Conservation (phyloP, 164 flowering plant species). For the Vitis amurensis region DNA sequence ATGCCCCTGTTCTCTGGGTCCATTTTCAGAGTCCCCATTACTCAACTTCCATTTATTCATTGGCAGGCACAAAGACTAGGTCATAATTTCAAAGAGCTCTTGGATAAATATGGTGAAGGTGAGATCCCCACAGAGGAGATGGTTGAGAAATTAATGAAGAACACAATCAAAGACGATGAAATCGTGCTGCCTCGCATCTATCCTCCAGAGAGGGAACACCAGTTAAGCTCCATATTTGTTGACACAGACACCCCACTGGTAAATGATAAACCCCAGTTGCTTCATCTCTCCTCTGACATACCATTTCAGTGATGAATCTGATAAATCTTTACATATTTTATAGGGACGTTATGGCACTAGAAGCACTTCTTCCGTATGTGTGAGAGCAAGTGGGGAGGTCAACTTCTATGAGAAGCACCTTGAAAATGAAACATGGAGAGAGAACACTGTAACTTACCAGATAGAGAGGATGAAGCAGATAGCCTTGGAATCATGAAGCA, state of each 20-base stretch:
- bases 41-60: neutral
- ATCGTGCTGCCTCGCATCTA: constrained; percentile 35
- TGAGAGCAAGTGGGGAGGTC: constrained; percentile 34
- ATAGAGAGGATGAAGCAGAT: constrained; percentile 17
- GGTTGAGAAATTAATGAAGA: constrained; percentile 45
- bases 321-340: neutral
- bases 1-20: neutral
- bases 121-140: constrained; percentile 39
- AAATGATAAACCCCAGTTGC: neutral
- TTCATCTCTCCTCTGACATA: neutral
- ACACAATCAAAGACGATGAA: constrained; percentile 43
- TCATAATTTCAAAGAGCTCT: constrained; percentile 33
- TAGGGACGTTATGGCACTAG: constrained; percentile 73
- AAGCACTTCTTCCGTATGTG: constrained; percentile 46
- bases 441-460: constrained; percentile 28
- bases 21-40: neutral
- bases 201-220: constrained; percentile 41
- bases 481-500: neutral
- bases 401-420: constrained; percentile 47
- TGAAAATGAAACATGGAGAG: constrained; percentile 50
- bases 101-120: constrained; percentile 23
- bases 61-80: constrained; percentile 48
- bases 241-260: constrained; percentile 40
- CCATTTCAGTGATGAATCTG: neutral
- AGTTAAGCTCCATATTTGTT: constrained; percentile 52